These are phyloP conservation scores for Aspergillus luchuensis DNA, from an alignment of 2,329 filamentous ascomycete genomes.

Conservation along the genomic window DNA sequence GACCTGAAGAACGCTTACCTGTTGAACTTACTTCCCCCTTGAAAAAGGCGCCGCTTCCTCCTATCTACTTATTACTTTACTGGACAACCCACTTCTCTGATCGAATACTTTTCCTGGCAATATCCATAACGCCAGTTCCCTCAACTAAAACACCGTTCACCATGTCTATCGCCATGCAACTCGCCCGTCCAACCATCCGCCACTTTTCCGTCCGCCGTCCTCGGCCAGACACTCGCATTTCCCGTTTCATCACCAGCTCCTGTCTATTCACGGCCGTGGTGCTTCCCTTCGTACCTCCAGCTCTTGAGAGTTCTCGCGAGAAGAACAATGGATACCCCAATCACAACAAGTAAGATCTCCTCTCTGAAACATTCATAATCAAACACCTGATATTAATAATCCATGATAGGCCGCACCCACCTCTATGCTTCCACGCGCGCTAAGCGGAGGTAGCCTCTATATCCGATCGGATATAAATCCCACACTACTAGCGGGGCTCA, in stretches of 20 bases:
- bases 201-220: constrained; percentile 49
- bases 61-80: not conserved
- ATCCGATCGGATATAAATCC: constrained; percentile 8
- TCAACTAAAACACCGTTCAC: constrained; percentile 7
- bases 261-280: constrained; percentile 48
- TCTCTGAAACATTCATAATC: not conserved
- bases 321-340: constrained; percentile 41
- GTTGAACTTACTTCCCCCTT: not conserved
- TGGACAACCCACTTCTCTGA: not conserved
- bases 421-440: constrained; percentile 47
- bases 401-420: constrained; percentile 37
- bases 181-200: constrained; percentile 43
- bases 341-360: constrained; percentile 38
- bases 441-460: constrained; percentile 20
- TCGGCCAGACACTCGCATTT: constrained; percentile 41
- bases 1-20: not conserved
- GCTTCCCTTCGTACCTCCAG: constrained; percentile 50
- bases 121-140: not conserved
- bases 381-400: constrained; percentile 2
- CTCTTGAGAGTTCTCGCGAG: constrained; percentile 49
- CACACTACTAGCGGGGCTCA: not conserved
- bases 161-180: constrained; percentile 25
- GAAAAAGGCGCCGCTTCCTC: not conserved
- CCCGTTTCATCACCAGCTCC: constrained; percentile 44
- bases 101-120: not conserved